Evolutionary conservation across 2,329 filamentous ascomycete genomes (phyloP), one percentile per base, ranked within the genome.

Genomic region (Fusarium odoratissimum): DNA sequence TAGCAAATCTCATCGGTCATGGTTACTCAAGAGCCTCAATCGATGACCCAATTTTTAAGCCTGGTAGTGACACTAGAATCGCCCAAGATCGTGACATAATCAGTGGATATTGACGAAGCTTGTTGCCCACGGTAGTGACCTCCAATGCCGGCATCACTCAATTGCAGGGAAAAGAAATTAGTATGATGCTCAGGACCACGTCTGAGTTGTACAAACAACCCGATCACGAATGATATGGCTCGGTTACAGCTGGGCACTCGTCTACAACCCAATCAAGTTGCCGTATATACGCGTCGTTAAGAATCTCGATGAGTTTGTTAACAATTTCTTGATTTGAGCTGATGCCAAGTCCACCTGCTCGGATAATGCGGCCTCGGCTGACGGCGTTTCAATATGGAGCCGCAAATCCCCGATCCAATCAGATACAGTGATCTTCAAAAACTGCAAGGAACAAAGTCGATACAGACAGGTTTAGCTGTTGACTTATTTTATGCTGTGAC

Each of bases 401-500:
- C 55, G 67, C 67, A 74, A 74, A 71, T 73, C 67, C 60, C 71
- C 67, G 71, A n/a, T 28, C 71, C 71, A 74, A 73, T 73, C 45
- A 71, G 1, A 48, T 0, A 0, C 7, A 30, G 10, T 25, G n/a
- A 42, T 28, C 11, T 16, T 5, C 16, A 55, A 6, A 30, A 56
- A 35, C 61, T 64, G 52, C 70, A 73, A 67, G 67, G 66, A 67
- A 67, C 66, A 71, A 23, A 44, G n/a, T 40, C 38, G 38, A 13
- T 23, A 31, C 23, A 55, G 65, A n/a, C 70, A 67, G 57, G 69
- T 70, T 72, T 64, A 51, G 56, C 8, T 45, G 48, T 64, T 62
- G 35, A 56, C 49, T 40, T 44, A 11, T 35, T 51, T 57, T 21
- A 46, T 71, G 45, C 54, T 33, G 66, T 73, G 71, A 73, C 71